Conservation (phyloP, 805 yeast species). For the Yamadazyma nakazawae region DNA sequence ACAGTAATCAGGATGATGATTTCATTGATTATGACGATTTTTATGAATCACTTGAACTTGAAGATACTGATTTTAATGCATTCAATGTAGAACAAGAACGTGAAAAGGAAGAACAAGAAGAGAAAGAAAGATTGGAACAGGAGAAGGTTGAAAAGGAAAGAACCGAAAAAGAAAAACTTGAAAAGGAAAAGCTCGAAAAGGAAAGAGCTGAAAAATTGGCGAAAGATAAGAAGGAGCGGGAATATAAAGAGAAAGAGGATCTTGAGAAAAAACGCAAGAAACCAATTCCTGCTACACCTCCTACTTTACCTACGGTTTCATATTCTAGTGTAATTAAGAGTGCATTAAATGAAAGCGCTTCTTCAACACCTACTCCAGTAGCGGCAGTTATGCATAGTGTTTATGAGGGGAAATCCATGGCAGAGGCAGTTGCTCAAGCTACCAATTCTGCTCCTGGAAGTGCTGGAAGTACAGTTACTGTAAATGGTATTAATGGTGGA, state of each 20-base stretch:
- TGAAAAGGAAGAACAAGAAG: slow-evolving; percentile 10
- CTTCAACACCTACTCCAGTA: neutral
- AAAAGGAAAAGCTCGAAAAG: slow-evolving; percentile 6
- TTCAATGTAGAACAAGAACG: slow-evolving; percentile 17
- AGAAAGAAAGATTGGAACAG: neutral
- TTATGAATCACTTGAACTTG: slow-evolving; percentile 79
- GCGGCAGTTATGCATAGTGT: slow-evolving; percentile 5
- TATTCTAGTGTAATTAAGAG: slow-evolving; percentile 12
- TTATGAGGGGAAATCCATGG: slow-evolving; percentile 12
- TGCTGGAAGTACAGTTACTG: slow-evolving; percentile 8
- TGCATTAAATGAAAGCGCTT: slow-evolving; percentile 5
- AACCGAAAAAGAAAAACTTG: slow-evolving; percentile 7
- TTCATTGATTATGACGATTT: slow-evolving; percentile 91
- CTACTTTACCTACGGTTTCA: slow-evolving; percentile 1
- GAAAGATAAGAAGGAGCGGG: slow-evolving; percentile 6
- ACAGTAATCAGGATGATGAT: slow-evolving; percentile 88
- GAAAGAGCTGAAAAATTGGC: slow-evolving; percentile 5
- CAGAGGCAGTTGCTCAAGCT: slow-evolving; percentile 13
- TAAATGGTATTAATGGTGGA: slow-evolving; percentile 2
- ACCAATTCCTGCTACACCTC: slow-evolving; percentile 4
- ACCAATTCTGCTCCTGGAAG: slow-evolving; percentile 23
- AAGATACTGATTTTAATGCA: slow-evolving; percentile 24
- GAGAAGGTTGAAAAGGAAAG: slow-evolving; percentile 6
- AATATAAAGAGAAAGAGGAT: slow-evolving; percentile 2
- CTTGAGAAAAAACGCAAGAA: slow-evolving; percentile 6